A percentile compares a stretch with the other conserved stretches of the same genome.
Conservation (phyloP, 1,284 basidiomycete genomes). For the Cutaneotrichosporon sp. region DNA sequence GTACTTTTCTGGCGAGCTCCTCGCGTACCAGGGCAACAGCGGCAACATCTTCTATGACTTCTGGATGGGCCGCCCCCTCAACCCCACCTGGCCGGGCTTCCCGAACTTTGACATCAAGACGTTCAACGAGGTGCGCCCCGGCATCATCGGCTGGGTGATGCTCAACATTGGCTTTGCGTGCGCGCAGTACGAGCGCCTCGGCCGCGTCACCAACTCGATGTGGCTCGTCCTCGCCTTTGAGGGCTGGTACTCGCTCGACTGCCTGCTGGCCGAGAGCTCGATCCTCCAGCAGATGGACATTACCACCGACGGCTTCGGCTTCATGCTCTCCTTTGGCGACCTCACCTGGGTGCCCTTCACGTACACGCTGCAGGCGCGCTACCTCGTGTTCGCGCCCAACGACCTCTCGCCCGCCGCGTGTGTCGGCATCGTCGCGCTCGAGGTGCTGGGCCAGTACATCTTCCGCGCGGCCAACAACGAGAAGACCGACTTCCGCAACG, state of each 20-base stretch:
- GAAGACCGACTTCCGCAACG: constrained; percentile 94
- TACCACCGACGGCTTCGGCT: constrained; percentile 96
- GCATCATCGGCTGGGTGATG: constrained; percentile 91
- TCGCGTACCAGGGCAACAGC: constrained; percentile 90
- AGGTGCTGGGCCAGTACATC: constrained; percentile 83
- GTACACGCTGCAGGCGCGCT: constrained; percentile 92
- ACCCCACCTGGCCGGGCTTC: constrained; percentile 64
- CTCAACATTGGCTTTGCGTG: constrained; percentile 90
- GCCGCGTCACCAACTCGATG: constrained; percentile 85
- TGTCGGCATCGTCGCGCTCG: constrained; percentile 65
- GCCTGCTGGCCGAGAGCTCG: constrained; percentile 56
- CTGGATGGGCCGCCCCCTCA: constrained; percentile 94
- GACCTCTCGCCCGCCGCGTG: constrained; percentile 72
- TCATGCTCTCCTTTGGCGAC: constrained; percentile 96
- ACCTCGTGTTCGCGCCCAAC: constrained; percentile 82
- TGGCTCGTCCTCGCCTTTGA: constrained; percentile 86
- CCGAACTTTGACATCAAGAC: constrained; percentile 89
- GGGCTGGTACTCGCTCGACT: constrained; percentile 82
- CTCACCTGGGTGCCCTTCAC: constrained; percentile 93
- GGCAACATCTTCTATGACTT: constrained; percentile 91
- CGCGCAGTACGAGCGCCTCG: constrained; percentile 77
- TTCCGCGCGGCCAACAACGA: constrained; percentile 88
- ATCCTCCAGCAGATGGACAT: constrained; percentile 98
- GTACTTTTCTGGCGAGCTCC: constrained; percentile 64
- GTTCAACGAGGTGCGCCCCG: constrained; percentile 95